Evolutionary conservation across 176 grass and related monocot genomes (phyloP).

Genomic region (Tillandsia fasciculata): DNA sequence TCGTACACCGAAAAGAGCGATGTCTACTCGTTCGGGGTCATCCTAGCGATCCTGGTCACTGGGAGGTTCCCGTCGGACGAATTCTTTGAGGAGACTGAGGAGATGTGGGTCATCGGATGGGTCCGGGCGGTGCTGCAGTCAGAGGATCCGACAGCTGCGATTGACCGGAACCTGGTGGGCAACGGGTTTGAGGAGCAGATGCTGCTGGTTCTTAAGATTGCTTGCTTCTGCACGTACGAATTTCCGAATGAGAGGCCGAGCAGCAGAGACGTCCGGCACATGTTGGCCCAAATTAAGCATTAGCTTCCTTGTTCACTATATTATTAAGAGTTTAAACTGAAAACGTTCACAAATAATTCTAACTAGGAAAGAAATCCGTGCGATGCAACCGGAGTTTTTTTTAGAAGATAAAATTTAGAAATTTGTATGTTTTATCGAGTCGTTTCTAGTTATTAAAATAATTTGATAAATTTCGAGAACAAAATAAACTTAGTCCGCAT

Average conservation of each 20-base stretch:
- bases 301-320: neutral
- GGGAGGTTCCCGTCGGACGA: conserved; percentile 56
- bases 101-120: conserved; percentile 52
- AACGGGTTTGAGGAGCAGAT: conserved; percentile 59
- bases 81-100: conserved; percentile 59
- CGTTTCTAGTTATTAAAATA: too few species aligned
- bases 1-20: conserved; percentile 76
- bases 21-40: conserved; percentile 80
- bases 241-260: conserved; percentile 52
- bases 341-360: conserved; percentile 36
- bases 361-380: too few species aligned
- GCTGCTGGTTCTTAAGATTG: conserved; percentile 50
- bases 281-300: conserved; percentile 54
- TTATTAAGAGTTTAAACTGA: too few species aligned
- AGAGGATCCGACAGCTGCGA: conserved; percentile 20
- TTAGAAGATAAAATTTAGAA: too few species aligned
- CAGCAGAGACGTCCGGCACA: conserved; percentile 52
- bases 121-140: conserved; percentile 24
- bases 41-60: conserved; percentile 60
- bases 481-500: too few species aligned
- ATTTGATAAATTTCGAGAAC: too few species aligned
- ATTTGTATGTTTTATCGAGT: too few species aligned
- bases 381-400: too few species aligned
- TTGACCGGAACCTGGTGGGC: conserved; percentile 43
- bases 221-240: conserved; percentile 61